These are phyloP conservation scores for Paraglomus occultum DNA, from an alignment of 192 early-diverging fungal species.

Conservation along the genomic window DNA sequence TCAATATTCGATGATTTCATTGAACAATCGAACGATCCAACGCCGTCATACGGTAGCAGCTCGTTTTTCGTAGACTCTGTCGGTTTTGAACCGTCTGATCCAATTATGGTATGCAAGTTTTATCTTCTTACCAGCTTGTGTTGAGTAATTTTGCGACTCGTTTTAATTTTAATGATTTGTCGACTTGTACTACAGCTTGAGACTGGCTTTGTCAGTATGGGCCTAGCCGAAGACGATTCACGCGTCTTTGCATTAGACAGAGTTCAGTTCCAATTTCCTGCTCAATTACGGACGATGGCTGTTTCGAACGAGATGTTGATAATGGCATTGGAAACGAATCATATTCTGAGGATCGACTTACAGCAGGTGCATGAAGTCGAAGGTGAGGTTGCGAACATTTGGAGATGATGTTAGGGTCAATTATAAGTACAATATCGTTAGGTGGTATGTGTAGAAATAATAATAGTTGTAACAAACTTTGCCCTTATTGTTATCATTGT, in stretches of 20 bases:
- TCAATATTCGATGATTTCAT: conserved; percentile 48
- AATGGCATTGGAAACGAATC: conserved; percentile 71
- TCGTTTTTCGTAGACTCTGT: conserved; percentile 1
- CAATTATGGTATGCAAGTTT: conserved; percentile 32
- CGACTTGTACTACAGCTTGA: conserved; percentile 43
- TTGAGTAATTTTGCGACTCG: neutral
- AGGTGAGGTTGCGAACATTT: conserved; percentile 44
- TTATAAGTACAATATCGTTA: conserved; percentile 26
- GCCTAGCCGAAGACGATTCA: conserved; percentile 46
- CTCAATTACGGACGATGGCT: conserved; percentile 64
- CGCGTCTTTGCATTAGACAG: conserved; percentile 80
- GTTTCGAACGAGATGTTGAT: conserved; percentile 80
- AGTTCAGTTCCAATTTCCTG: conserved; percentile 88
- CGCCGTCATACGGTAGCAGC: conserved; percentile 27
- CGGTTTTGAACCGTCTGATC: conserved; percentile 32
- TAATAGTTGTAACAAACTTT: neutral
- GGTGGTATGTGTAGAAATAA: too few relatives aligned
- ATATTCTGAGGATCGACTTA: conserved; percentile 85
- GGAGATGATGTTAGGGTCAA: neutral
- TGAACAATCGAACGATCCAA: conserved; percentile 37
- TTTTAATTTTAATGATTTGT: conserved; percentile 6
- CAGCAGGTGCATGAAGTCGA: conserved; percentile 77
- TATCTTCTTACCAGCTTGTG: conserved; percentile 2
- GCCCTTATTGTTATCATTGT: neutral
- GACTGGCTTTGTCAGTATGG: conserved; percentile 56